Conservation (phyloP, 768 basidiomycete genomes). For the Fomitopsis serialis region DNA sequence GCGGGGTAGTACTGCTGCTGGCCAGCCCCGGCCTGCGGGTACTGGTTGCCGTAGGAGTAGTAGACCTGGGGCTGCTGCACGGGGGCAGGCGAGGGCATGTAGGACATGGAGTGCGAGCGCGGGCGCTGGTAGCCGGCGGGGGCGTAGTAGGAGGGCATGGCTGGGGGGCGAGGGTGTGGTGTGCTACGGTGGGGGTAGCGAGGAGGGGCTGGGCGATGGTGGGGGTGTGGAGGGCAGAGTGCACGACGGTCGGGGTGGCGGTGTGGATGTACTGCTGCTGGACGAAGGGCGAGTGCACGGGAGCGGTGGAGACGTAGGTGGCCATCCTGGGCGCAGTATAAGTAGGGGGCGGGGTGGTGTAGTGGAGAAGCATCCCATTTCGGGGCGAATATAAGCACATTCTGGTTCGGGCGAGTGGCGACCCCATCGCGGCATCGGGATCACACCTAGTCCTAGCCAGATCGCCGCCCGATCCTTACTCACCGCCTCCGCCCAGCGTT, state of each 20-base stretch:
- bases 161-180: background rate
- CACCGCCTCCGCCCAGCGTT: too few species aligned
- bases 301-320: background rate
- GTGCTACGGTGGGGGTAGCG: background rate
- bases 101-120: conserved; percentile 18
- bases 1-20: background rate
- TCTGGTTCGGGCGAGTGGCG: background rate
- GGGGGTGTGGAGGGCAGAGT: background rate
- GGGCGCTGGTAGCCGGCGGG: conserved; percentile 16
- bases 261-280: conserved; percentile 2
- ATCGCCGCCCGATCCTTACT: too few species aligned
- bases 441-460: too few species aligned
- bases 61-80: conserved; percentile 18
- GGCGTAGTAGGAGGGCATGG: conserved; percentile 24
- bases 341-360: conserved; percentile 3
- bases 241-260: conserved; percentile 1
- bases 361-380: background rate
- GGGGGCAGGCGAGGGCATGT: conserved; percentile 15
- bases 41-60: conserved; percentile 5
- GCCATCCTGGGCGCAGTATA: conserved; percentile 4
- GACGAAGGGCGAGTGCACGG: too few species aligned
- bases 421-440: too few species aligned
- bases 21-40: background rate
- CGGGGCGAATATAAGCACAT: background rate
- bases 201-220: background rate